phyloP scores from a whole-genome alignment of 2,329 filamentous ascomycete species.

The Dactylellina leptospora region DNA sequence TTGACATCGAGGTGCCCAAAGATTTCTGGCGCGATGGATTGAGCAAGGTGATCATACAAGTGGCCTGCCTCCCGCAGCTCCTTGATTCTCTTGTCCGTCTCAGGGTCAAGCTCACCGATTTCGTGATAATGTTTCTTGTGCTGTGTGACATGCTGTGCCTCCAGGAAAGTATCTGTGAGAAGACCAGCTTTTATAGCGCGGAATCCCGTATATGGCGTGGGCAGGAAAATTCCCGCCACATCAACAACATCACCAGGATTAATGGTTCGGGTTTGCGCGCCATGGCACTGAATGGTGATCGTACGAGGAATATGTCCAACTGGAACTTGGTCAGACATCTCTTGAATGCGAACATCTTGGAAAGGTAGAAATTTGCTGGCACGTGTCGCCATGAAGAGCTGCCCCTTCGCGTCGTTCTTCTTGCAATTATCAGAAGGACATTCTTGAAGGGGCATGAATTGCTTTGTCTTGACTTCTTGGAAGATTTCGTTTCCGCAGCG shows the following conservation, averaged over 20 bases:
- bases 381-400: conserved; percentile 91
- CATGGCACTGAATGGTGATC: conserved; percentile 87
- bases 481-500: conserved; percentile 97
- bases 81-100: conserved; percentile 82
- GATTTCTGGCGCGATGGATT: conserved; percentile 97
- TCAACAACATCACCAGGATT: conserved; percentile 96
- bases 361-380: conserved; percentile 97
- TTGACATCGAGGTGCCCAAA: conserved; percentile 97
- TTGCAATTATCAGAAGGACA: conserved; percentile 92
- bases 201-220: conserved; percentile 98
- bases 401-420: conserved; percentile 88
- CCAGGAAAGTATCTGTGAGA: conserved; percentile 95
- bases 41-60: conserved; percentile 93
- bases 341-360: conserved; percentile 98
- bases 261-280: conserved; percentile 82
- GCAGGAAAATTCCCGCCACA: conserved; percentile 92
- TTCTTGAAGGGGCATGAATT: conserved; percentile 84
- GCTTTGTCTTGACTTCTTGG: conserved; percentile 90
- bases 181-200: conserved; percentile 94
- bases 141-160: conserved; percentile 90
- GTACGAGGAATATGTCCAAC: conserved; percentile 96
- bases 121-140: conserved; percentile 99
- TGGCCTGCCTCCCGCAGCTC: conserved; percentile 85
- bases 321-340: conserved; percentile 98
- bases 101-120: conserved; percentile 77